Evolutionary conservation across 345 rosid species (phyloP), one percentile per base, ranked within the genome.

Genomic region (Acer negundo): DNA sequence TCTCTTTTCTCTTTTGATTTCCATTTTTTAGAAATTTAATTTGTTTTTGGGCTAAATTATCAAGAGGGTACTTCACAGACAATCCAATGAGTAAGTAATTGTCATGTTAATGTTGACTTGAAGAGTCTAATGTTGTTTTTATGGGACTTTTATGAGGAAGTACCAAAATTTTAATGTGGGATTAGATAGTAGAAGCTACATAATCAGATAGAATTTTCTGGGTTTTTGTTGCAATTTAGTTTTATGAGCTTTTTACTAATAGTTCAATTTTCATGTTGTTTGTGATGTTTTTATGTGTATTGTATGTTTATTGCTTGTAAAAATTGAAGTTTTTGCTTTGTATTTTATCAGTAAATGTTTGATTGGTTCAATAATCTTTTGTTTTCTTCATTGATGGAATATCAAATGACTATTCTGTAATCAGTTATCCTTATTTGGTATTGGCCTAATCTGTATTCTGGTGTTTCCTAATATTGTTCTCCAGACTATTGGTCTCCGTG

Each of bases 401-500:
- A 46, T 62, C 12, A 42, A 31, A 64, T 11, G 46, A 51, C n/a
- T 49, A 11, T 9, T 46, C 26, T 63, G 10, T 46, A 17, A 46
- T 28, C 31, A 28, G 31, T 28, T 28, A 28, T 62, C 6, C 3
- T 35, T 44, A 62, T 53, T 44, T 74, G 17, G 63, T 70, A 58
- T 15, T 62, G 17, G 31, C 70, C 66, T 19, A 80, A 10, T 47
- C 13, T 38, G 77, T 64, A 64, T 69, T 12, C 19, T 31, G 56
- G 38, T 35, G 38, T 64, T 71, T 42, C 31, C 5, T 75, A 72
- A 49, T 75, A 68, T 77, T 86, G 70, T 59, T 59, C 81, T 80
- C 61, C 88, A 95, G 99, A 87, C 65, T 16, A 78, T 79, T 31
- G 69, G 77, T 70, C 59, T 72, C 62, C 51, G 70, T 72, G 72